Conservation (phyloP, 352 stramenopile genomes). For the Hyphochytrium catenoides region DNA sequence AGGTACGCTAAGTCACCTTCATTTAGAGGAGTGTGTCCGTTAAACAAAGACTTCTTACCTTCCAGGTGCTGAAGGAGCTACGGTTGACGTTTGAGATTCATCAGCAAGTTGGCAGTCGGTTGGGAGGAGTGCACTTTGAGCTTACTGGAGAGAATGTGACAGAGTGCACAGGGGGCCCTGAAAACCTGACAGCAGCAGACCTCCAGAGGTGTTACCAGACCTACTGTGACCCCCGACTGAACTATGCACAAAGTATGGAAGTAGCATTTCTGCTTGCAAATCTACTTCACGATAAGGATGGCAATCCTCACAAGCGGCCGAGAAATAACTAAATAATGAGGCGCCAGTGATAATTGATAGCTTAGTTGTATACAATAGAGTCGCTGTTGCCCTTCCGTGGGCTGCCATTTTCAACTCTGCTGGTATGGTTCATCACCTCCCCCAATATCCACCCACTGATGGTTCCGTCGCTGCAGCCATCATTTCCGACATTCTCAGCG, state of each 20-base stretch:
- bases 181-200: slow-evolving; percentile 75
- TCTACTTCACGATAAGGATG: too few species aligned
- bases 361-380: too few species aligned
- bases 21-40: not conserved
- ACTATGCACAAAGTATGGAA: slow-evolving; percentile 93
- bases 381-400: too few species aligned
- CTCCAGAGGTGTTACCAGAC: slow-evolving; percentile 83
- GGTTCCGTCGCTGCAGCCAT: too few species aligned
- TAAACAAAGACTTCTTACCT: too few species aligned
- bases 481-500: too few species aligned
- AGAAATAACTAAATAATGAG: too few species aligned
- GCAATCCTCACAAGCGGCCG: too few species aligned
- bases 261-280: slow-evolving; percentile 92
- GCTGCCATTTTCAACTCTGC: too few species aligned
- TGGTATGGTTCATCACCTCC: too few species aligned
- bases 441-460: too few species aligned
- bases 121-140: slow-evolving; percentile 87
- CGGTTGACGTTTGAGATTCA: slow-evolving; percentile 95
- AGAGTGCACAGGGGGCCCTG: slow-evolving; percentile 89
- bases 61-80: slow-evolving; percentile 82
- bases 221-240: slow-evolving; percentile 91
- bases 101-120: slow-evolving; percentile 67
- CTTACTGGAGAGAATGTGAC: slow-evolving; percentile 97
- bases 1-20: slow-evolving; percentile 5
- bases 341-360: too few species aligned